Percentiles rank a stretch among this genome's conserved stretches.
These are phyloP conservation scores for Ottelia alismoides DNA, from an alignment of 106 monocot genomes.

Conservation along the genomic window DNA sequence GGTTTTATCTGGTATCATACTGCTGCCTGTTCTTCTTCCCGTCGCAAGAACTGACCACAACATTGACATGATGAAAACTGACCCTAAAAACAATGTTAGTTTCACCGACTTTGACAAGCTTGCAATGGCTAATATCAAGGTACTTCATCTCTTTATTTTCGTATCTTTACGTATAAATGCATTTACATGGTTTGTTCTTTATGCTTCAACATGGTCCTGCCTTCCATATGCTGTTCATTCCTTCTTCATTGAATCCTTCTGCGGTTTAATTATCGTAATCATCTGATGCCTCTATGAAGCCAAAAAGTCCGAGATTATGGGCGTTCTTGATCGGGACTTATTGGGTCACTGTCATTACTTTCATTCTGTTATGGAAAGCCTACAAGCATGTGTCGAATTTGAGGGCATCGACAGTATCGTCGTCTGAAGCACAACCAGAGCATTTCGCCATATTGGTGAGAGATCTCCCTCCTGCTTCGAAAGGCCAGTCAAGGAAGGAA, in stretches of 20 bases:
- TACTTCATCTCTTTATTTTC: too few relatives aligned
- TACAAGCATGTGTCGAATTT: slow-evolving; percentile 69
- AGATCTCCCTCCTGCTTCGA: slow-evolving; percentile 44
- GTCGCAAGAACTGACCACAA: slow-evolving; percentile 52
- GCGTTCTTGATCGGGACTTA: slow-evolving; percentile 50
- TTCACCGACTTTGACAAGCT: slow-evolving; percentile 38
- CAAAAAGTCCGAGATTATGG: slow-evolving; percentile 53
- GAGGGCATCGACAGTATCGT: slow-evolving; percentile 38
- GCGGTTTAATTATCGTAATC: too few relatives aligned
- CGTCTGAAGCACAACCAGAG: slow-evolving; percentile 44
- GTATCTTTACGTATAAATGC: too few relatives aligned
- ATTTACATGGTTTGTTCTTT: too few relatives aligned
- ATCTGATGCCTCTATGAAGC: too few relatives aligned
- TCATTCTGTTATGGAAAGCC: slow-evolving; percentile 58
- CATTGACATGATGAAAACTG: too few relatives aligned
- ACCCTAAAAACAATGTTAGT: too few relatives aligned
- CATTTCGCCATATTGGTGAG: slow-evolving; percentile 64
- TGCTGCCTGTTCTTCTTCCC: slow-evolving; percentile 71
- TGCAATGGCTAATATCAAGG: slow-evolving; percentile 47
- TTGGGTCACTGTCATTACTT: slow-evolving; percentile 75
- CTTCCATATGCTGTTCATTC: too few relatives aligned
- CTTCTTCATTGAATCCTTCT: too few relatives aligned
- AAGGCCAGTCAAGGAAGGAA: slow-evolving; percentile 52
- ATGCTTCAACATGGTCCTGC: too few relatives aligned
- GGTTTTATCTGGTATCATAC: slow-evolving; percentile 55